Conservation (phyloP, 176 grass and related monocot genomes). For the Dendrocalamus sinicus region DNA sequence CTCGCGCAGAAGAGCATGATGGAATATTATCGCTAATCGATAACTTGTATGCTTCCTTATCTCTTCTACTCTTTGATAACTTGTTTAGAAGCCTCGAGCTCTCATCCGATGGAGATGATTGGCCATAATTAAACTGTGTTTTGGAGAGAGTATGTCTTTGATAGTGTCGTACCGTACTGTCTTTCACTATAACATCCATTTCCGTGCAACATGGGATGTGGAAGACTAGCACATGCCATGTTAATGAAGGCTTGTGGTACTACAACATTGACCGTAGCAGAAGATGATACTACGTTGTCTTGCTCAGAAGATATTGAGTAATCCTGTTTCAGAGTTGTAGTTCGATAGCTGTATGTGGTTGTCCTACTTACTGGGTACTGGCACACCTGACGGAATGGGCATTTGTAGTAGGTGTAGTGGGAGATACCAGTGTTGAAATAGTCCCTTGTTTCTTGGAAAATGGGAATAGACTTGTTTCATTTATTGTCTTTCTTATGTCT, state of each 20-base stretch:
- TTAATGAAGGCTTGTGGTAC: slow-evolving; percentile 3
- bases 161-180: neutral
- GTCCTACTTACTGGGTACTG: neutral
- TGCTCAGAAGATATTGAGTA: slow-evolving; percentile 10
- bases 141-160: neutral
- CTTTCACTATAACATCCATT: neutral
- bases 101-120: neutral
- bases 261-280: neutral
- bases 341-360: neutral
- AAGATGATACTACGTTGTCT: neutral
- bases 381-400: neutral
- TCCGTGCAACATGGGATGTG: neutral
- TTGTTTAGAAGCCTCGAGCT: slow-evolving; percentile 12
- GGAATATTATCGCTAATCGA: neutral
- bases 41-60: neutral
- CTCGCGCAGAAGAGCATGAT: neutral
- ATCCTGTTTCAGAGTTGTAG: slow-evolving; percentile 10
- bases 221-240: neutral
- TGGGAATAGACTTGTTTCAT: slow-evolving; percentile 22
- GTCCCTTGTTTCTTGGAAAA: slow-evolving; percentile 38
- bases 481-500: neutral
- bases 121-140: neutral
- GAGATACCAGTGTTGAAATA: slow-evolving; percentile 12
- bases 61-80: neutral
- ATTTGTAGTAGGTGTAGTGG: slow-evolving; percentile 28